Percentiles rank a stretch among this genome's conserved stretches.
These are phyloP conservation scores for Globisporangium alternatum DNA, from an alignment of 352 stramenopile species.

Conservation along the genomic window DNA sequence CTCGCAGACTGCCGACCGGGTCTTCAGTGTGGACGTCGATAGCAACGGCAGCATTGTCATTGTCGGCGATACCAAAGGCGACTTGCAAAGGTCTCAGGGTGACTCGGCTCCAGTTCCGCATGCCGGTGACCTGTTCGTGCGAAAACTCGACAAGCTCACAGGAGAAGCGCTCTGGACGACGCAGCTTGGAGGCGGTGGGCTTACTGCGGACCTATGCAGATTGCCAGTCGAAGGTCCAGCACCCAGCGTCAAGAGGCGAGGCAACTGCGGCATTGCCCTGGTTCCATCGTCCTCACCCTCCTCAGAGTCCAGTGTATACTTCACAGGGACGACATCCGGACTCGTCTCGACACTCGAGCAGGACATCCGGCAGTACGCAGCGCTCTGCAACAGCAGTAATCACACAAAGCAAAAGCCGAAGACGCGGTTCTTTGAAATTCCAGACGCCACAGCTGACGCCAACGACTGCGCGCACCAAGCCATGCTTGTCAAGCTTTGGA, in stretches of 20 bases:
- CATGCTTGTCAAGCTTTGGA: conserved; percentile 16
- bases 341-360: conserved; percentile 19
- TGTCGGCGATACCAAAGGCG: conserved; percentile 26
- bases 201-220: conserved; percentile 4
- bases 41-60: conserved; percentile 12
- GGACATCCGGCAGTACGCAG: conserved; percentile 18
- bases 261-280: conserved; percentile 8
- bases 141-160: conserved; percentile 13
- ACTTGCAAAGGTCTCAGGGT: neutral
- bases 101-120: neutral
- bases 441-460: neutral
- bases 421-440: conserved; percentile 6
- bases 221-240: neutral
- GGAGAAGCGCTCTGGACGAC: conserved; percentile 23
- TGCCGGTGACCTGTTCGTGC: conserved; percentile 26
- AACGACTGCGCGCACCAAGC: conserved; percentile 11
- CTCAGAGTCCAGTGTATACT: conserved; percentile 11
- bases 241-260: neutral
- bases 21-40: conserved; percentile 24
- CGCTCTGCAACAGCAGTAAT: conserved; percentile 11
- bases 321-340: conserved; percentile 22
- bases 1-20: conserved; percentile 11
- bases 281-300: neutral
- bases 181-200: conserved; percentile 1
- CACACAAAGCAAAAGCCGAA: conserved; percentile 8